Conservation (phyloP, 352 stramenopile genomes). For the Globisporangium parvum region DNA sequence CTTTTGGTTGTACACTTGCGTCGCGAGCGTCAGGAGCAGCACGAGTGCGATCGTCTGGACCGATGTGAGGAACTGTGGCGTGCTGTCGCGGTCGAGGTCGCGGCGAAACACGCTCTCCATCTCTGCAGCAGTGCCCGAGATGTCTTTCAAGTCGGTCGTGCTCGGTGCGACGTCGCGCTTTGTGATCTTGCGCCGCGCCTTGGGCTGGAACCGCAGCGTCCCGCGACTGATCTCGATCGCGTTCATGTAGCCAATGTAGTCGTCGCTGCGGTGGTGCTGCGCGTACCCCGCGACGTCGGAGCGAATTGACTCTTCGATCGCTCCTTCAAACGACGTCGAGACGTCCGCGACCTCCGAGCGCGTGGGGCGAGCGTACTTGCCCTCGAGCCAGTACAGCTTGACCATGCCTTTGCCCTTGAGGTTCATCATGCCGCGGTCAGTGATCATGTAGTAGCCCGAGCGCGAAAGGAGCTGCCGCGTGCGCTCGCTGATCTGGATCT, state of each 20-base stretch:
- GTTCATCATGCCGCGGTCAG: slow-evolving; percentile 57
- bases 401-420: slow-evolving; percentile 72
- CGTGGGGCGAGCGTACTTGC: slow-evolving; percentile 26
- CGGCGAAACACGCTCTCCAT: slow-evolving; percentile 50
- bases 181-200: slow-evolving; percentile 11
- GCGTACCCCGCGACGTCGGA: slow-evolving; percentile 26
- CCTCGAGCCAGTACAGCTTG: slow-evolving; percentile 63
- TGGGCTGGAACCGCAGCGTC: slow-evolving; percentile 48
- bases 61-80: slow-evolving; percentile 38
- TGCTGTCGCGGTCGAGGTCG: slow-evolving; percentile 46
- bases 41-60: slow-evolving; percentile 30
- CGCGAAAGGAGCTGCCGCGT: slow-evolving; percentile 40
- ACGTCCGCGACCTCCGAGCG: slow-evolving; percentile 24
- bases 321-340: slow-evolving; percentile 26
- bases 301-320: slow-evolving; percentile 49
- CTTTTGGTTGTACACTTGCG: slow-evolving; percentile 32
- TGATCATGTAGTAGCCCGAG: slow-evolving; percentile 44
- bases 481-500: slow-evolving; percentile 64
- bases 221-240: slow-evolving; percentile 42
- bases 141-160: slow-evolving; percentile 25
- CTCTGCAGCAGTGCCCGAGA: slow-evolving; percentile 34
- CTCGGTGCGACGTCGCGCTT: slow-evolving; percentile 1
- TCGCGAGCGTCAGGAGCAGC: slow-evolving; percentile 31
- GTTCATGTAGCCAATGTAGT: slow-evolving; percentile 59
- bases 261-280: slow-evolving; percentile 44